Percentiles rank a stretch among this genome's conserved stretches.
phyloP scores from a whole-genome alignment of 169 alveolate genomes.

The Plasmodium berghei region DNA sequence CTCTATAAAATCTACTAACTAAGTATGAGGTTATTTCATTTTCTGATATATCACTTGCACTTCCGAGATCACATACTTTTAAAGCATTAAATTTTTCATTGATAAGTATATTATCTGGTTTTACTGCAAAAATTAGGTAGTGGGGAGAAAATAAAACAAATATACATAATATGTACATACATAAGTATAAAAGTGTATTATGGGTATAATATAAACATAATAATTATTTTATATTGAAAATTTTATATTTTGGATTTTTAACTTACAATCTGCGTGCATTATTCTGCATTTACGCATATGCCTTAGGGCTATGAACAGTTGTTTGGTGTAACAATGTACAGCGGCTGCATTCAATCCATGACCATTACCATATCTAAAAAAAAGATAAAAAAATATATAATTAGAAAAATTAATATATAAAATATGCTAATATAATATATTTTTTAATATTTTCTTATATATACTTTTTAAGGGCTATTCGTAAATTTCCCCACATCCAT shows the following conservation, averaged over 20 bases:
- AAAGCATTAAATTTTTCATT: conserved; percentile 88
- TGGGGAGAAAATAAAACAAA: background rate
- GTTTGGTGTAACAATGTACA: conserved; percentile 88
- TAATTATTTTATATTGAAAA: background rate
- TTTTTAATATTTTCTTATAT: conserved; percentile 13
- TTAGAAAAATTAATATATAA: background rate
- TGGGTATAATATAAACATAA: background rate
- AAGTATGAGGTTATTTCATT: conserved; percentile 93
- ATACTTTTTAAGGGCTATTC: conserved; percentile 88
- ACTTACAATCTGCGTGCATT: conserved; percentile 91
- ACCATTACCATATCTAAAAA: conserved; percentile 86
- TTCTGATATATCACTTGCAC: conserved; percentile 93
- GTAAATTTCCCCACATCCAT: conserved; percentile 93
- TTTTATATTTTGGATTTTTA: background rate
- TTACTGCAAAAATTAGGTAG: conserved; percentile 77
- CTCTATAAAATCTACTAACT: conserved; percentile 97
- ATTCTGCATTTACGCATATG: conserved; percentile 86
- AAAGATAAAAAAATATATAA: conserved; percentile 8
- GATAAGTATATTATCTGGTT: conserved; percentile 97
- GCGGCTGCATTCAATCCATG: conserved; percentile 87
- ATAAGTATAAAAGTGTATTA: background rate
- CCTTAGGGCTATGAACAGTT: conserved; percentile 88
- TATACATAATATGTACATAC: conserved; percentile 1
- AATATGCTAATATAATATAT: conserved; percentile 14
- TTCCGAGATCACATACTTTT: conserved; percentile 98